phyloP scores from a whole-genome alignment of 2,329 filamentous ascomycete species.

The Triangularia verruculosa region DNA sequence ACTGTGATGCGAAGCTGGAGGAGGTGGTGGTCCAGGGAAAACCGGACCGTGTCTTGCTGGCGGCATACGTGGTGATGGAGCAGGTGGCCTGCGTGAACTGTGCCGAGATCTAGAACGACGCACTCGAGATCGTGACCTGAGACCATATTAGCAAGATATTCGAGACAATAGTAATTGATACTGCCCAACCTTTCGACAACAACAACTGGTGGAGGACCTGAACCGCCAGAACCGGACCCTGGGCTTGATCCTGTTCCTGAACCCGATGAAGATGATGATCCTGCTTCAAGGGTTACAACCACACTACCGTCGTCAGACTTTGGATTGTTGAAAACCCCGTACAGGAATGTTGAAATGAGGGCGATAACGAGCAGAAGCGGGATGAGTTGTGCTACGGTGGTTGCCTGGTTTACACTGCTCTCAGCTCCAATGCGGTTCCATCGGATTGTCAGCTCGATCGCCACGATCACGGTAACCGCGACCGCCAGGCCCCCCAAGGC shows the following conservation, averaged over 20 bases:
- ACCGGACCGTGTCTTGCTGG: neutral
- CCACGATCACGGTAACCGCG: slow-evolving; percentile 21
- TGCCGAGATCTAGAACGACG: neutral
- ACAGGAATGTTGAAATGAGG: slow-evolving; percentile 10
- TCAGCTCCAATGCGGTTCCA: slow-evolving; percentile 23
- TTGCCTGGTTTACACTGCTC: slow-evolving; percentile 16
- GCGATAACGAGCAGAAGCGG: slow-evolving; percentile 19
- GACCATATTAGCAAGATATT: neutral
- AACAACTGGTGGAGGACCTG: neutral
- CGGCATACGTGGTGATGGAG: neutral
- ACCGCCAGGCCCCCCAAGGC: slow-evolving; percentile 23
- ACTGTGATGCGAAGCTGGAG: neutral
- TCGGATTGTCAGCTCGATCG: slow-evolving; percentile 24
- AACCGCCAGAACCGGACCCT: neutral
- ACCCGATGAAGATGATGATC: neutral
- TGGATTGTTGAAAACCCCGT: neutral
- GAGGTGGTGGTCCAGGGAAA: neutral
- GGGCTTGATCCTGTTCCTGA: neutral
- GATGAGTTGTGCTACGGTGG: slow-evolving; percentile 21
- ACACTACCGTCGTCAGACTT: slow-evolving; percentile 6
- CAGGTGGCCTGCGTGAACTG: neutral
- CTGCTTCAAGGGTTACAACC: neutral
- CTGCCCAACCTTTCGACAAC: neutral
- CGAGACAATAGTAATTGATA: neutral
- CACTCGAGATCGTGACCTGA: neutral